Base-by-base conservation (phyloP, 2,329 filamentous ascomycete species). In the Fusarium chaquense region DNA sequence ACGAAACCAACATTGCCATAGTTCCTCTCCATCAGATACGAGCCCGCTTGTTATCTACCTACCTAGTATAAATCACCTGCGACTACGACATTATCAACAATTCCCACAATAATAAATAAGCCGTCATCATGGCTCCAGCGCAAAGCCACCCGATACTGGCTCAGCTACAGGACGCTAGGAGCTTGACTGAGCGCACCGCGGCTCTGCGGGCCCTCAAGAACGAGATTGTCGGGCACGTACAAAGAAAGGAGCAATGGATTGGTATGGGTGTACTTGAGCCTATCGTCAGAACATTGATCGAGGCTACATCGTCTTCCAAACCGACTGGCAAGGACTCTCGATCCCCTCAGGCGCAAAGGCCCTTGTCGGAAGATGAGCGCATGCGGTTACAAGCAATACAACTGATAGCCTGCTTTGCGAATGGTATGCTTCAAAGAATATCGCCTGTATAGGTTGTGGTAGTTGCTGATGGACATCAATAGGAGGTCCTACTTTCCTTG, bases 211-310 rank as follows among this genome's bases (percentile, higher is more conserved):
- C 85, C 43, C 83, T 99, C 32, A 98, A 97, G 83, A 96, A 97
- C 79, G 92, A 96, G 68, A 87, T 97, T 49, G 89, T 97, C 64
- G 96, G 96, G 26, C 93, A 98, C 79, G 86, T 91, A 35, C 90
- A 95, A 78, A 90, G 91, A 78, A 99, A 99, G 81, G 91, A 95
- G 80, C 81, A 88, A 59, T 94, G 91, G 84, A 85, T 98, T 41
- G 84, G 84, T 61, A 82, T 88, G 57, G 94, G 94, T 20, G 84
- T 93, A 30, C 80, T 96, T 47, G 85, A 88, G 55, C 85, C 87
- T 35, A 82, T 85, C 58, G 84, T 84, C 75, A 81, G 77, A 72
- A 83, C 83, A 66, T 83, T 86, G 77, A 78, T 78, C 49, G 70
- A 77, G 16, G 75, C 74, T 52, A 75, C 75, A 26, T 73, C 80